phyloP scores from a whole-genome alignment of 1,139 yeast species.

The Taiozyma sp. region DNA sequence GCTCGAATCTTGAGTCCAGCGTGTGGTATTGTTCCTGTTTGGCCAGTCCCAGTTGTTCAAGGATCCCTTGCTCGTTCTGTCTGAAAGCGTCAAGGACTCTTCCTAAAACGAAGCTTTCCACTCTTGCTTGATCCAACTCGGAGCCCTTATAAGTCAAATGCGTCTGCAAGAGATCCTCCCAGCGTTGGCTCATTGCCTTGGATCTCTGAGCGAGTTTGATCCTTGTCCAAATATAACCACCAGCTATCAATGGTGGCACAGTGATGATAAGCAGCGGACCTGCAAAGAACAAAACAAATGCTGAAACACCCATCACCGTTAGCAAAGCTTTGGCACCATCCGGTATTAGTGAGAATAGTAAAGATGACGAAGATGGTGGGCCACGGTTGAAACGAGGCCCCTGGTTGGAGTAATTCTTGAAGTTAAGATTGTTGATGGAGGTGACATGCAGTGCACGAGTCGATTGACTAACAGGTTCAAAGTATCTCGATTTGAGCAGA shows the following conservation, averaged over 20 bases:
- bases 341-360: slow-evolving; percentile 21
- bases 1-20: slow-evolving; percentile 18
- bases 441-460: neutral
- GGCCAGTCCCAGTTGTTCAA: slow-evolving; percentile 20
- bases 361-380: slow-evolving; percentile 8
- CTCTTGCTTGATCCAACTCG: slow-evolving; percentile 10
- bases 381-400: slow-evolving; percentile 12
- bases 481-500: neutral
- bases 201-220: slow-evolving; percentile 16
- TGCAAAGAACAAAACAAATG: slow-evolving; percentile 30
- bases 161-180: slow-evolving; percentile 13
- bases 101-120: slow-evolving; percentile 20
- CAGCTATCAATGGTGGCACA: slow-evolving; percentile 30
- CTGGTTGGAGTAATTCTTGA: neutral
- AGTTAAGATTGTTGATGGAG: neutral
- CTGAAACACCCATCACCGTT: slow-evolving; percentile 24
- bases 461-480: neutral
- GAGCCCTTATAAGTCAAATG: slow-evolving; percentile 15
- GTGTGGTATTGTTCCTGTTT: slow-evolving; percentile 6
- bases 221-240: slow-evolving; percentile 25
- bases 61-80: slow-evolving; percentile 27
- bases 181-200: slow-evolving; percentile 14
- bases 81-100: slow-evolving; percentile 30
- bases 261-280: slow-evolving; percentile 30
- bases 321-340: slow-evolving; percentile 26